phyloP scores from a whole-genome alignment of 495 filamentous ascomycete species.

The Poronia punctata region DNA sequence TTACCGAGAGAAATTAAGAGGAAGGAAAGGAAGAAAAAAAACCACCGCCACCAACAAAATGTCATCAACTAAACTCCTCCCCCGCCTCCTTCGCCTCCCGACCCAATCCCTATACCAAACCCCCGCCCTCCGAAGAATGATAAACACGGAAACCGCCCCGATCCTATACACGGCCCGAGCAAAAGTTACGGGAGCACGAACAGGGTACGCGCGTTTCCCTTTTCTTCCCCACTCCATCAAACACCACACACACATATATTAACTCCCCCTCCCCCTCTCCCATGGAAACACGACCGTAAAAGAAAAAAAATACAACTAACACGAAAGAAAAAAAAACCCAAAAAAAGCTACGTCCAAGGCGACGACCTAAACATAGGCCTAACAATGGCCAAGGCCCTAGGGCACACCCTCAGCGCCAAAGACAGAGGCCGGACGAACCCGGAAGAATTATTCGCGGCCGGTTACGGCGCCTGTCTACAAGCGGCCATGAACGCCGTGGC shows the following conservation, averaged over 20 bases:
- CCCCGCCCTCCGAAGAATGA: background rate
- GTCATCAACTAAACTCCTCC: too few species aligned
- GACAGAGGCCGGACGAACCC: constrained; percentile 12
- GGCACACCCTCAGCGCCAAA: background rate
- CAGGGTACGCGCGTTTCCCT: constrained; percentile 5
- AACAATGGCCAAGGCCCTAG: constrained; percentile 11
- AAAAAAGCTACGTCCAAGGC: constrained; percentile 6
- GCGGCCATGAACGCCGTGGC: constrained; percentile 9
- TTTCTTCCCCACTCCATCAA: background rate
- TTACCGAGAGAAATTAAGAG: too few species aligned
- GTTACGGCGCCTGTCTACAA: constrained; percentile 12
- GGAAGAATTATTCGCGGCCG: constrained; percentile 12
- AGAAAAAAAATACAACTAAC: background rate
- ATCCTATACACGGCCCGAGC: constrained; percentile 9
- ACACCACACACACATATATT: background rate
- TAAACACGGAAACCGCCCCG: constrained; percentile 10
- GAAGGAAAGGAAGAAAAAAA: too few species aligned
- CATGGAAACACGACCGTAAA: background rate
- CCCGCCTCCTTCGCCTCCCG: too few species aligned
- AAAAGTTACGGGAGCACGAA: constrained; percentile 8
- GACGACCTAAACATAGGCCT: constrained; percentile 7
- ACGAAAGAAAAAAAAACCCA: background rate
- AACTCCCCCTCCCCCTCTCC: background rate
- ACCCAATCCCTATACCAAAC: too few species aligned
- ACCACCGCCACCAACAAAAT: too few species aligned